Conservation (phyloP, 1,284 basidiomycete species). For the Malassezia yamatoensis region DNA sequence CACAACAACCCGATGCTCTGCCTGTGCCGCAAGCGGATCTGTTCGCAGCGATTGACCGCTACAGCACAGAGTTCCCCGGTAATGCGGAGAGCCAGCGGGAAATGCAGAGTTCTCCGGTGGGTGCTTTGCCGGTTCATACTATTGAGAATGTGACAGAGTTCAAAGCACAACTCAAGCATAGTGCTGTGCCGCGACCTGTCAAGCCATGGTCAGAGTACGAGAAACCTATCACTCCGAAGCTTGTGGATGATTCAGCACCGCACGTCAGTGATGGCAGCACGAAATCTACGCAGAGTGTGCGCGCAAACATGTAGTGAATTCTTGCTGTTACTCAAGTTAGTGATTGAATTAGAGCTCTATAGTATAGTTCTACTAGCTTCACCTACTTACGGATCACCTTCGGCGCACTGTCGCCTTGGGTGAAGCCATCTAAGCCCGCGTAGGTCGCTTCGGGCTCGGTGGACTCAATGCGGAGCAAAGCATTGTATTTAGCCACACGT, state of each 20-base stretch:
- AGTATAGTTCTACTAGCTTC: too few relatives aligned
- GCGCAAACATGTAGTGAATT: neutral
- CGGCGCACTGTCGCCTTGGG: conserved; percentile 32
- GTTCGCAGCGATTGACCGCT: conserved; percentile 53
- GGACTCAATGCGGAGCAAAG: conserved; percentile 43
- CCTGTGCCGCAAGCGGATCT: conserved; percentile 54
- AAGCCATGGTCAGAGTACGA: conserved; percentile 22
- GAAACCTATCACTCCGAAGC: conserved; percentile 3
- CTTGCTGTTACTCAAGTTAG: neutral
- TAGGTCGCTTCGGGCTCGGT: conserved; percentile 34
- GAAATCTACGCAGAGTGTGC: neutral
- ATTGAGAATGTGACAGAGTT: conserved; percentile 62
- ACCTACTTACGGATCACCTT: conserved; percentile 32
- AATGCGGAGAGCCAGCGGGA: conserved; percentile 48
- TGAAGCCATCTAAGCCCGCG: conserved; percentile 45
- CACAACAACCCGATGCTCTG: conserved; percentile 46
- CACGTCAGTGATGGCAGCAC: neutral
- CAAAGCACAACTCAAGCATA: conserved; percentile 56
- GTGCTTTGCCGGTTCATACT: conserved; percentile 52
- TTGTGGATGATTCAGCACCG: too few relatives aligned
- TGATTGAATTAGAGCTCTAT: too few relatives aligned
- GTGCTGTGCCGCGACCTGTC: conserved; percentile 50
- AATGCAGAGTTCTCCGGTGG: conserved; percentile 48
- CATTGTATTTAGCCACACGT: conserved; percentile 69
- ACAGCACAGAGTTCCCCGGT: conserved; percentile 57